phyloP scores from a whole-genome alignment of 2,329 filamentous ascomycete species.

The Diaporthe eres region DNA sequence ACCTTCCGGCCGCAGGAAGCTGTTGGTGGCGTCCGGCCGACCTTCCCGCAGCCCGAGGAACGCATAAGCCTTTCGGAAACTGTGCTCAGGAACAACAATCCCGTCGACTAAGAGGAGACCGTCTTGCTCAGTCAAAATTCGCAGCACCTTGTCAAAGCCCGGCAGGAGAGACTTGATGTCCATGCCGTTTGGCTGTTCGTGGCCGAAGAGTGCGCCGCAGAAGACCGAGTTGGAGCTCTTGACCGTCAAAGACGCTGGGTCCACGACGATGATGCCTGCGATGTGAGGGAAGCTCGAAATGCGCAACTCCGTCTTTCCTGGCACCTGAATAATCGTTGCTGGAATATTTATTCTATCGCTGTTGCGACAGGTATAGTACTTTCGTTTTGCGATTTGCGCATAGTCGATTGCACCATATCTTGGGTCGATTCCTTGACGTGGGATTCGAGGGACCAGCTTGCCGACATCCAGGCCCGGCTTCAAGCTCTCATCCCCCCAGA shows the following conservation, averaged over 20 bases:
- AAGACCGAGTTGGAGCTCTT: constrained; percentile 97
- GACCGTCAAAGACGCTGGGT: constrained; percentile 82
- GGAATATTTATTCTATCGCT: constrained; percentile 85
- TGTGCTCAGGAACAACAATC: constrained; percentile 97
- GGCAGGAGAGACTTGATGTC: constrained; percentile 86
- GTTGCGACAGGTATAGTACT: constrained; percentile 89
- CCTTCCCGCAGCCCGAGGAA: constrained; percentile 88
- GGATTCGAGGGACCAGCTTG: constrained; percentile 84
- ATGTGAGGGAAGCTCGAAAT: constrained; percentile 98
- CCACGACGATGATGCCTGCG: constrained; percentile 93
- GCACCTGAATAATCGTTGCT: constrained; percentile 81
- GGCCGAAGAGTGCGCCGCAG: constrained; percentile 90
- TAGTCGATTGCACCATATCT: constrained; percentile 83
- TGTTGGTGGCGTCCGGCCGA: constrained; percentile 80
- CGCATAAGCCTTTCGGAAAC: constrained; percentile 90
- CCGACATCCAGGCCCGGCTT: constrained; percentile 80
- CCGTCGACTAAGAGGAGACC: constrained; percentile 87
- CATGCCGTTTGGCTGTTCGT: constrained; percentile 85
- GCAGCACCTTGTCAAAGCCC: constrained; percentile 86
- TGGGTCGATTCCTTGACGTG: constrained; percentile 79
- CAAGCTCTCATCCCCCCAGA: constrained; percentile 84
- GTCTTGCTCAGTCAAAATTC: constrained; percentile 88
- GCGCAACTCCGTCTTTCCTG: constrained; percentile 79
- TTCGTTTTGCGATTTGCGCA: constrained; percentile 77
- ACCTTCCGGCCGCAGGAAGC: constrained; percentile 88